phyloP scores from a whole-genome alignment of 345 rosid species.

The Rhizophora apiculata region DNA sequence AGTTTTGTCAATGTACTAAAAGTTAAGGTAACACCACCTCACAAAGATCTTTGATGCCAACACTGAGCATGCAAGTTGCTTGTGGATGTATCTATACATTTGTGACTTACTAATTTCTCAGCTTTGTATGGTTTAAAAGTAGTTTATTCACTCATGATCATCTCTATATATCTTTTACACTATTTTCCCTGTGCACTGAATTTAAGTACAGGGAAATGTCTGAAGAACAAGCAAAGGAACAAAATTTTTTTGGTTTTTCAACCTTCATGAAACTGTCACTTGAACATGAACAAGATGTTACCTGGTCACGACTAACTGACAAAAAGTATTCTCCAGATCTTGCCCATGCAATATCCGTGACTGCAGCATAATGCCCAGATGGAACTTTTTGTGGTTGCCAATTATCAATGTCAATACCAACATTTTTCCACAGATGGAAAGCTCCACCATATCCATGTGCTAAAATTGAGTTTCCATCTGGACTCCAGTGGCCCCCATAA shows the following conservation, averaged over 20 bases:
- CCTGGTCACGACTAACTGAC: constrained; percentile 96
- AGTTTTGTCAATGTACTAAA: too few relatives aligned
- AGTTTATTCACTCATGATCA: background rate
- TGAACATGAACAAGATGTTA: constrained; percentile 18
- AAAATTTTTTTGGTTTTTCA: too few relatives aligned
- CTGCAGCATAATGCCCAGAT: constrained; percentile 83
- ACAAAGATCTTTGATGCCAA: background rate
- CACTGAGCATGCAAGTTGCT: too few relatives aligned
- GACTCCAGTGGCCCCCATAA: constrained; percentile 96
- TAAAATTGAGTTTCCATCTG: constrained; percentile 58
- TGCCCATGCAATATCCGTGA: constrained; percentile 81
- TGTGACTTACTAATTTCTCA: background rate
- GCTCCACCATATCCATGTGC: constrained; percentile 97
- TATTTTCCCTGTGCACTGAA: background rate
- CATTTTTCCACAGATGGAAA: constrained; percentile 81
- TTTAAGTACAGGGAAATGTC: background rate
- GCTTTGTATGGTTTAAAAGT: background rate
- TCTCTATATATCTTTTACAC: background rate
- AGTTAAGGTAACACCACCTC: background rate
- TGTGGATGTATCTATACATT: background rate
- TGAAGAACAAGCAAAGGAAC: too few relatives aligned
- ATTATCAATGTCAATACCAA: constrained; percentile 55
- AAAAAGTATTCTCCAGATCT: constrained; percentile 68
- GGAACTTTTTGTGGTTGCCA: constrained; percentile 93
- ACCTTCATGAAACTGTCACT: background rate